A percentile compares a stretch with the other conserved stretches of the same genome.
phyloP scores from a whole-genome alignment of 306 rosid species.

The Ochetophila trinervis region DNA sequence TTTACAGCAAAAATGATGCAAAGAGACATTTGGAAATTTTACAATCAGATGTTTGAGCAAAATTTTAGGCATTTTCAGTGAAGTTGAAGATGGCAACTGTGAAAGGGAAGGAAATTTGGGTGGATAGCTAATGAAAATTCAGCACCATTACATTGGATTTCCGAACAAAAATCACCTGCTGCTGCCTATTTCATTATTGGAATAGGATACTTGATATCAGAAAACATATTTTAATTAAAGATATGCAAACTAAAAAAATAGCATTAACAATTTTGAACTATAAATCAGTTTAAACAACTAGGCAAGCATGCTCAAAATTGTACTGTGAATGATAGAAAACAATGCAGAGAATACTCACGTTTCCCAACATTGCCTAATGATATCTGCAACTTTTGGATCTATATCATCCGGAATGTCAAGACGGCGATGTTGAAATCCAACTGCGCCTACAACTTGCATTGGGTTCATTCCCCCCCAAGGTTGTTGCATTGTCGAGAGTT shows the following conservation, averaged over 20 bases:
- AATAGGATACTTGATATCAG: too few relatives aligned
- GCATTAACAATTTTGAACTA: background rate
- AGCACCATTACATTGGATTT: background rate
- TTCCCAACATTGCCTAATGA: slow-evolving; percentile 85
- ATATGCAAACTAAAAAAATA: too few relatives aligned
- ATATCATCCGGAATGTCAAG: slow-evolving; percentile 87
- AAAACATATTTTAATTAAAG: too few relatives aligned
- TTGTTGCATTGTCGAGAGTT: slow-evolving; percentile 83
- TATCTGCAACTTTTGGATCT: slow-evolving; percentile 75
- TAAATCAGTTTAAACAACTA: background rate
- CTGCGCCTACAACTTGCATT: slow-evolving; percentile 99
- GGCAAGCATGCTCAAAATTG: background rate
- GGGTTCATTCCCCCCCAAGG: slow-evolving; percentile 99
- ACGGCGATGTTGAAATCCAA: slow-evolving; percentile 99
- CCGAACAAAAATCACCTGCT: too few relatives aligned
- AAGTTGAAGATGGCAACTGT: too few relatives aligned
- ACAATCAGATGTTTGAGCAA: too few relatives aligned
- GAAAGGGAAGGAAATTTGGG: background rate
- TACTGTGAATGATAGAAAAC: background rate
- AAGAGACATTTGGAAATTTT: too few relatives aligned
- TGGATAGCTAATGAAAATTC: background rate
- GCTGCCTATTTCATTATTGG: too few relatives aligned
- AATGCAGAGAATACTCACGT: slow-evolving; percentile 58
- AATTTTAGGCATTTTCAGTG: too few relatives aligned
- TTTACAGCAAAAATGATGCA: too few relatives aligned